Base-by-base conservation (phyloP, 2,329 filamentous ascomycete genomes). In the Furcasterigmium furcatum region DNA sequence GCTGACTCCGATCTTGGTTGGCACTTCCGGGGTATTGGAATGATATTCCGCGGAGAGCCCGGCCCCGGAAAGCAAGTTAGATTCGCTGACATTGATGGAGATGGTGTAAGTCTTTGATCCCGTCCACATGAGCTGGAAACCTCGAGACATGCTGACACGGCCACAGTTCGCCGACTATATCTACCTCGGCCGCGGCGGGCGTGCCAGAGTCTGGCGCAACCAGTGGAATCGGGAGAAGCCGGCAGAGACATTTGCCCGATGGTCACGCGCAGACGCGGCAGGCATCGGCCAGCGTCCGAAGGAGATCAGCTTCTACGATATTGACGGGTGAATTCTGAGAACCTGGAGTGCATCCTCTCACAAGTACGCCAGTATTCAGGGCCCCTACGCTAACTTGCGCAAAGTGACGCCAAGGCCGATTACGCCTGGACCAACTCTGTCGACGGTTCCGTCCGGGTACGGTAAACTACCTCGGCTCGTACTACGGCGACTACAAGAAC, bases 11-110 rank as follows among this genome's bases (percentile, higher is more conserved):
- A n/a, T n/a, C n/a, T n/a, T n/a, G n/a, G n/a, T n/a, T n/a, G n/a
- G n/a, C n/a, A n/a, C n/a, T n/a, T n/a, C n/a, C n/a, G n/a, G n/a
- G n/a, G n/a, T n/a, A n/a, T n/a, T n/a, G n/a, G n/a, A n/a, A n/a
- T n/a, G n/a, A n/a, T n/a, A n/a, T n/a, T n/a, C n/a, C n/a, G 1
- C n/a, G n/a, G n/a, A n/a, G n/a, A n/a, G n/a, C n/a, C n/a, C n/a
- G 53, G 51, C 4, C 49, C 48, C 1, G 54, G 50, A 4, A 32
- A 39, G 2, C 47, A 49, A 13, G 52, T 56, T 2, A 30, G 54
- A 16, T 46, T 58, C 32, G 53, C 51, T 5, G 54, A 58, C 34
- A 50, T 56, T 36, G 52, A 56, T 14, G 53, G 55, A 5, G 55
- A 58, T n/a, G 52, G 54, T 3, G 46, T 54, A 42, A 45, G 50